A percentile compares a stretch with the other conserved stretches of the same genome.
Evolutionary conservation across 2,329 filamentous ascomycete species (phyloP).

Genomic region (Arthrobotrys musiformis): DNA sequence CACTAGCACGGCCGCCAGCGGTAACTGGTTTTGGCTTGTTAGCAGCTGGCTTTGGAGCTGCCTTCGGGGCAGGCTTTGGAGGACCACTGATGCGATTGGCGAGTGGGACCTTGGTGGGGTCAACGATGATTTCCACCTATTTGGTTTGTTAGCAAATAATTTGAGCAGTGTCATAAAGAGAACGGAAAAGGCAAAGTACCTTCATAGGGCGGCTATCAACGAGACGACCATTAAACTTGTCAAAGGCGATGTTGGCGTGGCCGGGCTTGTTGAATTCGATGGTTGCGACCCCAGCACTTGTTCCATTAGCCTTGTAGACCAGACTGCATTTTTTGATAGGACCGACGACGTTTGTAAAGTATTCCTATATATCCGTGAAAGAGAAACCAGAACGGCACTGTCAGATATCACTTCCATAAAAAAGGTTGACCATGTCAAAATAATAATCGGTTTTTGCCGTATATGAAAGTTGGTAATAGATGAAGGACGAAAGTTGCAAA

Average conservation of each 20-base stretch:
- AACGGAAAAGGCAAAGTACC: constrained; percentile 66
- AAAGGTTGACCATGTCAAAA: constrained; percentile 50
- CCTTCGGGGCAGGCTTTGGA: constrained; percentile 33
- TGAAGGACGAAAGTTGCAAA: constrained; percentile 32
- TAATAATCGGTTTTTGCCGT: constrained; percentile 9
- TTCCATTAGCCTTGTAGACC: constrained; percentile 90
- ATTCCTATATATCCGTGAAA: constrained; percentile 77
- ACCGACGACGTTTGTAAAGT: constrained; percentile 87
- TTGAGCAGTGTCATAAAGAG: too few relatives aligned
- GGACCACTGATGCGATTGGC: constrained; percentile 42
- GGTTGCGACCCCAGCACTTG: constrained; percentile 90
- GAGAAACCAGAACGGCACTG: constrained; percentile 67
- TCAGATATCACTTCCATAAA: constrained; percentile 67
- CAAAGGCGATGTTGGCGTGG: constrained; percentile 84
- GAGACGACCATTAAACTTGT: constrained; percentile 84
- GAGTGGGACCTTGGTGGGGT: constrained; percentile 62
- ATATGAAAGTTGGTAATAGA: constrained; percentile 10
- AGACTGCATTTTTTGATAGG: constrained; percentile 90
- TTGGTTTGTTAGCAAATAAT: constrained; percentile 10
- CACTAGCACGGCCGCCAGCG: constrained; percentile 58
- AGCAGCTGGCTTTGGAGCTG: constrained; percentile 73
- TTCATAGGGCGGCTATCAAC: constrained; percentile 93
- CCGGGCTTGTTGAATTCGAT: constrained; percentile 85
- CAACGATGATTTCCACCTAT: constrained; percentile 90
- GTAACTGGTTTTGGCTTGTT: constrained; percentile 73